Percentiles rank a stretch among this genome's conserved stretches.
Conservation (phyloP, 2,329 filamentous ascomycete genomes). For the Verticillium isaacii region DNA sequence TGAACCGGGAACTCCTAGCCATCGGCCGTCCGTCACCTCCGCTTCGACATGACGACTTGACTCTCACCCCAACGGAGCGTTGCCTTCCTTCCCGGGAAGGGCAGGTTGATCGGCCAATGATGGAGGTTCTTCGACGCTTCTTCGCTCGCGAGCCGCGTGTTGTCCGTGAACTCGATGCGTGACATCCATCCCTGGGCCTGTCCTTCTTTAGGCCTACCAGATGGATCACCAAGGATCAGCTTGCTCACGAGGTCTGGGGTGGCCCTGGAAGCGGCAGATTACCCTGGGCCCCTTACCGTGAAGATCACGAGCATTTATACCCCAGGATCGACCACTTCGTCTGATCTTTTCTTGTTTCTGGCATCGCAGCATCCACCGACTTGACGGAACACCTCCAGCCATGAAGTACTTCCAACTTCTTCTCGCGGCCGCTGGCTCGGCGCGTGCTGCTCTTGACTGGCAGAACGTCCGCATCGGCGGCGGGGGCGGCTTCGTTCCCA, state of each 20-base stretch:
- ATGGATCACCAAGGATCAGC: not conserved
- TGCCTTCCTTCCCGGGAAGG: not conserved
- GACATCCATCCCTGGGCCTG: not conserved
- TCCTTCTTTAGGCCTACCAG: conserved; percentile 20
- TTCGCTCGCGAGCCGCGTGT: not conserved
- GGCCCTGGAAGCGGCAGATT: not conserved
- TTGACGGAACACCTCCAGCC: not conserved
- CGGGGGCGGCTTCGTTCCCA: conserved; percentile 53
- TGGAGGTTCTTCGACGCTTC: not conserved
- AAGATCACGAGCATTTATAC: not conserved
- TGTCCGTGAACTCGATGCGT: not conserved
- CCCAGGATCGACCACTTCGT: not conserved
- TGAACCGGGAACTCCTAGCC: not conserved
- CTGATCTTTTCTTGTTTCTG: not conserved
- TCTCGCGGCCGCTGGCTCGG: conserved; percentile 14
- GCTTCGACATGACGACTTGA: not conserved
- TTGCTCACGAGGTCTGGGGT: not conserved
- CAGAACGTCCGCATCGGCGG: conserved; percentile 49
- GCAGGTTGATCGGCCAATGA: not conserved
- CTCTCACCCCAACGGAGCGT: not conserved
- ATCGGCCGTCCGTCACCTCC: not conserved
- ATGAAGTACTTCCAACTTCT: conserved; percentile 10
- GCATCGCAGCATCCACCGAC: not conserved
- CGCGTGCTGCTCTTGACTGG: conserved; percentile 33
- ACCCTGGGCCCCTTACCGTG: not conserved